These are phyloP conservation scores for Geoglossum cookeanum DNA, from an alignment of 2,329 filamentous ascomycete species.

Conservation along the genomic window DNA sequence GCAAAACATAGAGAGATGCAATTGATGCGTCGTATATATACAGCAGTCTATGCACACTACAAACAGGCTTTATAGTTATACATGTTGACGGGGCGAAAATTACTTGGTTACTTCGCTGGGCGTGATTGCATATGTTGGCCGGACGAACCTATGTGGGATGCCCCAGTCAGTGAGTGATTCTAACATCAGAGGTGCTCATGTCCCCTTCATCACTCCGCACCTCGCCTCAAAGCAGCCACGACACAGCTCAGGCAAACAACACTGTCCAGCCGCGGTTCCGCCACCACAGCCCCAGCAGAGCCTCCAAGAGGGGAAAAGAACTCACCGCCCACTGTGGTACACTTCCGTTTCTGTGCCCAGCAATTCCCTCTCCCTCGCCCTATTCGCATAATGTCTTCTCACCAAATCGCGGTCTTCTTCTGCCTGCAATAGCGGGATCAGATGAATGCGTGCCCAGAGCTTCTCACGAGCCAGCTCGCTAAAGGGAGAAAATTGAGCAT, in stretches of 20 bases:
- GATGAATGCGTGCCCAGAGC: slow-evolving; percentile 92
- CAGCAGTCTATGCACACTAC: background rate
- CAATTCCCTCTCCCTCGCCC: slow-evolving; percentile 77
- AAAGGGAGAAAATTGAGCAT: slow-evolving; percentile 6
- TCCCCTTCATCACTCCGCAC: background rate
- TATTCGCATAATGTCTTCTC: slow-evolving; percentile 66
- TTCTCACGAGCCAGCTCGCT: slow-evolving; percentile 93
- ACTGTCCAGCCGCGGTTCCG: background rate
- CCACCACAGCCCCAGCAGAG: background rate
- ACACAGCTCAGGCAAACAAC: slow-evolving; percentile 2
- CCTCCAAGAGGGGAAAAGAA: slow-evolving; percentile 8
- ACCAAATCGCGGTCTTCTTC: slow-evolving; percentile 95
- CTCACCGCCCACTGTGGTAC: slow-evolving; percentile 77
- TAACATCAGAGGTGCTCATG: slow-evolving; percentile 1
- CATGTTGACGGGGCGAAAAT: background rate
- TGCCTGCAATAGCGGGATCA: slow-evolving; percentile 84
- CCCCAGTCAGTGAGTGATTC: slow-evolving; percentile 4
- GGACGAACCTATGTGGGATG: slow-evolving; percentile 43
- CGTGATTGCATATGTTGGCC: slow-evolving; percentile 58
- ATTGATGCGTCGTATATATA: background rate
- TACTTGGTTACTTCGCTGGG: slow-evolving; percentile 45
- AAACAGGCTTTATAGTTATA: background rate
- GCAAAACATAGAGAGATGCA: background rate
- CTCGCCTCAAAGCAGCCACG: background rate
- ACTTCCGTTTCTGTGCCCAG: slow-evolving; percentile 67